These are phyloP conservation scores for Pyronema omphalodes DNA, from an alignment of 495 filamentous ascomycete species.

Conservation along the genomic window DNA sequence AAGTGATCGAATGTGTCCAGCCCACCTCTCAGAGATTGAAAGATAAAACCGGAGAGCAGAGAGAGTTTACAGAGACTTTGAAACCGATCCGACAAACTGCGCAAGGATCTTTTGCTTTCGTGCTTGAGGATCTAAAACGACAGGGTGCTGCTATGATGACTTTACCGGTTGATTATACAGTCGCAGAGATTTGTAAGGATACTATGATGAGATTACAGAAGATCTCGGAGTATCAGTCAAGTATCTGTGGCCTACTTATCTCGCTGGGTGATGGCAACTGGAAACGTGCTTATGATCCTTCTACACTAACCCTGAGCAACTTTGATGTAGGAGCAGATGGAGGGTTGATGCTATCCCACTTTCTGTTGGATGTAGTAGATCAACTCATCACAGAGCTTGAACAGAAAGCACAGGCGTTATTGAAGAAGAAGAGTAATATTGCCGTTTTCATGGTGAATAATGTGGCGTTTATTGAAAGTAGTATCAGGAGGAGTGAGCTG, in stretches of 20 bases:
- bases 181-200: conserved; percentile 60
- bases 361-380: conserved; percentile 71
- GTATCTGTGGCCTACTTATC: conserved; percentile 73
- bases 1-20: conserved; percentile 84
- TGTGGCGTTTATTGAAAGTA: conserved; percentile 65
- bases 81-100: conserved; percentile 83
- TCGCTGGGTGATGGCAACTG: conserved; percentile 88
- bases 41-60: conserved; percentile 64
- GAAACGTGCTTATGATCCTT: conserved; percentile 36
- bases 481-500: conserved; percentile 68
- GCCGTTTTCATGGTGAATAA: conserved; percentile 90
- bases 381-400: conserved; percentile 62
- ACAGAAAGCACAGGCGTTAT: conserved; percentile 46
- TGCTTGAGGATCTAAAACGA: conserved; percentile 72
- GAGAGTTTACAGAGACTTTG: conserved; percentile 64
- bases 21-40: conserved; percentile 63
- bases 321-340: conserved; percentile 87
- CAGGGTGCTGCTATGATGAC: conserved; percentile 40
- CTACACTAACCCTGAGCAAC: conserved; percentile 47
- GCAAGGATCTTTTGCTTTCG: conserved; percentile 61
- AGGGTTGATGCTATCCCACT: conserved; percentile 69
- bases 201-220: conserved; percentile 74
- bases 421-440: conserved; percentile 58
- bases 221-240: conserved; percentile 72
- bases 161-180: conserved; percentile 62